These are phyloP conservation scores for Coemansia sp. DNA, from an alignment of 192 early-diverging fungal genomes.

Conservation along the genomic window DNA sequence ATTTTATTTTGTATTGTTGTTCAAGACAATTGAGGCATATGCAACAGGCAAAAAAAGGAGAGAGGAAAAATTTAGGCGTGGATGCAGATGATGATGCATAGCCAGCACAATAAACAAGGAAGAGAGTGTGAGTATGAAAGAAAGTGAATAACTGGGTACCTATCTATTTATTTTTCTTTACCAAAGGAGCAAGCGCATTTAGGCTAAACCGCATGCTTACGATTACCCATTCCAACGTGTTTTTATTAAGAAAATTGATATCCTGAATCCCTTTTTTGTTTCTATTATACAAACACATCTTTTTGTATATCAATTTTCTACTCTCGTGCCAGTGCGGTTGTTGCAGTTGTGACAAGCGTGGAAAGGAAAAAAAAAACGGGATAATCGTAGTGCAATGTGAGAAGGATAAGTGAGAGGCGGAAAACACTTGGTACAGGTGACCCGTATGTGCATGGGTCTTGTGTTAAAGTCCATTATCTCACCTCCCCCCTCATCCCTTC, in stretches of 20 bases:
- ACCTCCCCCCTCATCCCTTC: too few relatives aligned
- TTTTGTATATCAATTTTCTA: background rate
- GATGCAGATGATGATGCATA: background rate
- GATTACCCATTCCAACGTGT: background rate
- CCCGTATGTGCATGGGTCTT: background rate
- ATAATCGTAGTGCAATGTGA: background rate
- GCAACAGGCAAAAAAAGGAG: background rate
- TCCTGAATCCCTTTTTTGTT: background rate
- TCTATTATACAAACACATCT: background rate
- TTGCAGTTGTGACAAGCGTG: background rate
- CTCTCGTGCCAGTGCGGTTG: background rate
- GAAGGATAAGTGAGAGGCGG: background rate
- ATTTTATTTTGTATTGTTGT: background rate
- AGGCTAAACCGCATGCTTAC: background rate
- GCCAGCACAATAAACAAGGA: background rate
- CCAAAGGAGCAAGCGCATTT: background rate
- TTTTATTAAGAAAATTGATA: too few relatives aligned
- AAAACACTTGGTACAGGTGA: background rate
- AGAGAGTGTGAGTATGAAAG: background rate
- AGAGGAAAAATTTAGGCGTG: background rate
- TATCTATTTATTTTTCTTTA: background rate
- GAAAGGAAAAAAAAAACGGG: too few relatives aligned
- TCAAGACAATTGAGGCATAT: background rate
- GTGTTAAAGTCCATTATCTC: too few relatives aligned
- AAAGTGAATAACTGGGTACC: background rate